Percentiles rank a stretch among this genome's conserved stretches.
Conservation (phyloP, 345 rosid genomes). For the Acer campestre region DNA sequence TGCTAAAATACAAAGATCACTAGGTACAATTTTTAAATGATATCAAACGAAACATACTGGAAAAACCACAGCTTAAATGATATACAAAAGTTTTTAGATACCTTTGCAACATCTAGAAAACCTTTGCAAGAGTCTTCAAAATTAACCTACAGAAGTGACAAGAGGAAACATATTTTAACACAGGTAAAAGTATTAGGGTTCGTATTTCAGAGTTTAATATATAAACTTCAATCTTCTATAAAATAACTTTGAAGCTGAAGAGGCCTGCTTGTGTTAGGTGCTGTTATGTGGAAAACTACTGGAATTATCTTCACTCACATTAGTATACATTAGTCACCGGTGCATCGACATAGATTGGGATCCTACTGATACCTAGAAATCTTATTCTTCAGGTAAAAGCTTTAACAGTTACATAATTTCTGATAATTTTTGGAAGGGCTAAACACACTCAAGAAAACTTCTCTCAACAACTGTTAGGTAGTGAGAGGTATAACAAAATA, state of each 20-base stretch:
- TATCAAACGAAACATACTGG: neutral
- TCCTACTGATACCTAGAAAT: neutral
- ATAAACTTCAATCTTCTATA: neutral
- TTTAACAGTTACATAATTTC: neutral
- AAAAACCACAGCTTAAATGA: neutral
- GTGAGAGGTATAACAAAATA: too few species aligned
- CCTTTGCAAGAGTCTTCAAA: conserved; percentile 99
- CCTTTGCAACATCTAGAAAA: conserved; percentile 97
- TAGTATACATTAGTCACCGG: neutral
- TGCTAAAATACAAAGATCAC: neutral
- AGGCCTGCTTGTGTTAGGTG: neutral
- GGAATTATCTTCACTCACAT: neutral
- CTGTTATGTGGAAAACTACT: neutral
- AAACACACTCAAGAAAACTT: too few species aligned
- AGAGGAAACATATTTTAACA: conserved; percentile 8
- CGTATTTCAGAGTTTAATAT: neutral
- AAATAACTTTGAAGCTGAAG: neutral
- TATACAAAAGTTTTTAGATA: conserved; percentile 24
- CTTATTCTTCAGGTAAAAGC: neutral
- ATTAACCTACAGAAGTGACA: conserved; percentile 58
- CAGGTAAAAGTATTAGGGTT: conserved; percentile 6
- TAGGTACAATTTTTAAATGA: neutral
- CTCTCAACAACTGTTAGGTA: too few species aligned
- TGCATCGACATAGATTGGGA: neutral
- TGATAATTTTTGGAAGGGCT: too few species aligned